These are phyloP conservation scores for Amanita molliuscula DNA, from an alignment of 768 basidiomycete genomes.

Conservation along the genomic window DNA sequence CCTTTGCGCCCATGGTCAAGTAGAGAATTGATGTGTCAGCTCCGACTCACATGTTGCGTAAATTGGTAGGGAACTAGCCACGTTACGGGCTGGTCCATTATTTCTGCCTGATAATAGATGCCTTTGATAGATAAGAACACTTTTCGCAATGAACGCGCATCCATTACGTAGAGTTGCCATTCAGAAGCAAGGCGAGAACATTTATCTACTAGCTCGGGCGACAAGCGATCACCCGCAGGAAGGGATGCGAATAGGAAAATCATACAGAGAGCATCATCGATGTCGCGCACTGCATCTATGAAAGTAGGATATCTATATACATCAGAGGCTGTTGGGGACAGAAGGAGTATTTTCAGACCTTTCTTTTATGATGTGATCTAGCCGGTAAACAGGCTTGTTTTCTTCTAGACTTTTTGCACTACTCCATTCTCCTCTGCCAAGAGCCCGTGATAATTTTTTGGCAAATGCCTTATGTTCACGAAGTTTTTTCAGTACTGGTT, in stretches of 20 bases:
- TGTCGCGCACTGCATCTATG: slow-evolving; percentile 88
- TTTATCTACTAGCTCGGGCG: slow-evolving; percentile 79
- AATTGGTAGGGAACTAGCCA: slow-evolving; percentile 99
- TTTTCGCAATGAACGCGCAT: slow-evolving; percentile 74
- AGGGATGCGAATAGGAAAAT: slow-evolving; percentile 86
- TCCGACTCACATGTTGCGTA: slow-evolving; percentile 69
- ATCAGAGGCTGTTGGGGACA: not conserved
- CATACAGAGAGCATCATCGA: slow-evolving; percentile 96
- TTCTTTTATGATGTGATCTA: slow-evolving; percentile 98
- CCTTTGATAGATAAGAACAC: slow-evolving; percentile 97
- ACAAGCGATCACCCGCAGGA: slow-evolving; percentile 76
- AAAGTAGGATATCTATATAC: slow-evolving; percentile 85
- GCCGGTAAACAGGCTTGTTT: slow-evolving; percentile 79
- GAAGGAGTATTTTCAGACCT: slow-evolving; percentile 41
- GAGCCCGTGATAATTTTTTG: slow-evolving; percentile 87
- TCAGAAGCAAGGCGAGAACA: slow-evolving; percentile 85
- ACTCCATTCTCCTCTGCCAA: slow-evolving; percentile 93
- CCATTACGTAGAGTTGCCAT: slow-evolving; percentile 96
- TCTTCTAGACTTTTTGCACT: slow-evolving; percentile 91
- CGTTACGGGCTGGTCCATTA: slow-evolving; percentile 85
- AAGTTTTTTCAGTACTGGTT: slow-evolving; percentile 87
- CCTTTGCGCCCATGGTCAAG: slow-evolving; percentile 31
- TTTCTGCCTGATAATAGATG: slow-evolving; percentile 93
- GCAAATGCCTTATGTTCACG: slow-evolving; percentile 98
- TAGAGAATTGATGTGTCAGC: not conserved